Percentiles rank a stretch among this genome's conserved stretches.
Conservation (phyloP, 768 basidiomycete species). For the Russula earlei region DNA sequence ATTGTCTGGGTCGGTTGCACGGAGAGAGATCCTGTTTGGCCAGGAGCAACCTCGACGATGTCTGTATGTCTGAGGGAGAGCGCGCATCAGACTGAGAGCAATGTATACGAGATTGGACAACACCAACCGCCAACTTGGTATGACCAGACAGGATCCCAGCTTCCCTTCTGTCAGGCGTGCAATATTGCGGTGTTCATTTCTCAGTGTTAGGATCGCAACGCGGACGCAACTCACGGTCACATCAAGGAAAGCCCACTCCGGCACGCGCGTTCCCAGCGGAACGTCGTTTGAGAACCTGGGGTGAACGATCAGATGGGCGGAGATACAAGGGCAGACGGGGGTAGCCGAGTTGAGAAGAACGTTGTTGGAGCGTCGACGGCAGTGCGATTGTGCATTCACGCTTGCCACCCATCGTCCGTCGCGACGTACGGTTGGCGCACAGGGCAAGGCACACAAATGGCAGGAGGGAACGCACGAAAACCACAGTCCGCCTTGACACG, state of each 20-base stretch:
- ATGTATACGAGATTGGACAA: background rate
- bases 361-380: background rate
- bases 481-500: conserved; percentile 23
- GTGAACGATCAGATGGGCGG: background rate
- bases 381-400: background rate
- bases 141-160: background rate
- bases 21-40: background rate
- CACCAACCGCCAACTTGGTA: conserved; percentile 5
- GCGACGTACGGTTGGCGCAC: background rate
- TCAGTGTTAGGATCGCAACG: background rate
- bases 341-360: background rate
- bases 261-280: background rate
- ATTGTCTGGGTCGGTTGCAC: background rate
- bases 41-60: background rate
- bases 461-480: conserved; percentile 13
- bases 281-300: conserved; percentile 1
- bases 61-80: background rate
- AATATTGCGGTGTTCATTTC: too few relatives aligned
- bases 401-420: background rate
- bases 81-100: too few relatives aligned
- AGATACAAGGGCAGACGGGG: background rate
- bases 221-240: conserved; percentile 1
- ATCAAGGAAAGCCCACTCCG: conserved; percentile 7
- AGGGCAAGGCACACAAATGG: too few relatives aligned
- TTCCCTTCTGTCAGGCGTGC: background rate